Conservation (phyloP, 2,329 filamentous ascomycete genomes). For the Orbilia oligospora region DNA sequence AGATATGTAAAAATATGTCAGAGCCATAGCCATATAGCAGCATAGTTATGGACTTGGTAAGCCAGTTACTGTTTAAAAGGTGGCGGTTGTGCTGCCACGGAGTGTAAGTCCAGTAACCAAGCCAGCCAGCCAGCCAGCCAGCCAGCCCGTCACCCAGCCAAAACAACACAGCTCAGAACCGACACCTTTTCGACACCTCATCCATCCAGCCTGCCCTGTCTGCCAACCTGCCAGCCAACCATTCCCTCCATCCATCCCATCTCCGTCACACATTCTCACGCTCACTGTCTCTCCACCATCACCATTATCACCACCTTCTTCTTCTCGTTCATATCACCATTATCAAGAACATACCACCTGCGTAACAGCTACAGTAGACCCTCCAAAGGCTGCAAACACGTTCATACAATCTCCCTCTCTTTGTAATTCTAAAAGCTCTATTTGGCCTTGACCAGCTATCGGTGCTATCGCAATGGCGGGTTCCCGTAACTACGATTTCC, state of each 20-base stretch:
- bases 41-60: background rate
- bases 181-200: constrained; percentile 37
- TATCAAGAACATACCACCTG: background rate
- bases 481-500: constrained; percentile 98
- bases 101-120: background rate
- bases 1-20: too few relatives aligned
- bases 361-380: background rate
- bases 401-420: constrained; percentile 5
- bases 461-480: constrained; percentile 79
- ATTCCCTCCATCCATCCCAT: constrained; percentile 24
- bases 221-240: constrained; percentile 5
- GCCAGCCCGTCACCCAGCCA: background rate
- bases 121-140: background rate
- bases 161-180: constrained; percentile 22
- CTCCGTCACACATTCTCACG: constrained; percentile 32
- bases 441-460: background rate
- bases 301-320: background rate
- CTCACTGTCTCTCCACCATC: constrained; percentile 23
- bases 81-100: constrained; percentile 3
- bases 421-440: constrained; percentile 6
- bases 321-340: background rate
- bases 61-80: background rate
- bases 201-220: background rate
- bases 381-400: background rate
- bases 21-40: background rate